Conservation (phyloP, 2,329 filamentous ascomycete genomes). For the Pseudopyricularia cyperi region DNA sequence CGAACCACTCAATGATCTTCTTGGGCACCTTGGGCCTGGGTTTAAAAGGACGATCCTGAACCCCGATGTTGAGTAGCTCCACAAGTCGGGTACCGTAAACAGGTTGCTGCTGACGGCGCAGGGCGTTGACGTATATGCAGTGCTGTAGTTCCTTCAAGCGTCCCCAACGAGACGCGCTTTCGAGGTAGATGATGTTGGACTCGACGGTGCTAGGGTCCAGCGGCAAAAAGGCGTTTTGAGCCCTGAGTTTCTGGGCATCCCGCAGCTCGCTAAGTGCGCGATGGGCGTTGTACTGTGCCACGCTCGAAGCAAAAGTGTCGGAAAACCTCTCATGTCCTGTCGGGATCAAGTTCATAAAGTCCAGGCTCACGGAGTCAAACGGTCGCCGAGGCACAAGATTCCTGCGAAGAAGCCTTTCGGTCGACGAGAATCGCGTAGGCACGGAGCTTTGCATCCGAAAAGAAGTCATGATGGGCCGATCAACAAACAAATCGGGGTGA, state of each 20-base stretch:
- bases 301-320: conserved; percentile 34
- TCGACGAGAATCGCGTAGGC: conserved; percentile 58
- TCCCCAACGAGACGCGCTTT: conserved; percentile 55
- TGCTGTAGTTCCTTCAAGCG: conserved; percentile 70
- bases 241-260: conserved; percentile 52
- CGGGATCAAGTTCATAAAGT: conserved; percentile 69
- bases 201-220: conserved; percentile 55
- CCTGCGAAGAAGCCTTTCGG: conserved; percentile 56
- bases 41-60: conserved; percentile 43
- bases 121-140: conserved; percentile 66
- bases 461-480: conserved; percentile 90
- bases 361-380: conserved; percentile 54
- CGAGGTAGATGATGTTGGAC: conserved; percentile 59
- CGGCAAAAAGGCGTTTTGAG: conserved; percentile 38
- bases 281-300: conserved; percentile 57
- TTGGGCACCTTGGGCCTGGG: conserved; percentile 47
- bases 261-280: conserved; percentile 56
- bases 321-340: conserved; percentile 61
- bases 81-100: conserved; percentile 72
- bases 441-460: conserved; percentile 82
- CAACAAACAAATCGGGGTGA: conserved; percentile 92
- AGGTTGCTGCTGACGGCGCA: conserved; percentile 67
- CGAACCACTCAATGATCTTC: conserved; percentile 61
- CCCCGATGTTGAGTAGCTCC: conserved; percentile 56
- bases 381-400: conserved; percentile 49